phyloP scores from a whole-genome alignment of 2,329 filamentous ascomycete genomes.

The Beauveria pseudobassiana region DNA sequence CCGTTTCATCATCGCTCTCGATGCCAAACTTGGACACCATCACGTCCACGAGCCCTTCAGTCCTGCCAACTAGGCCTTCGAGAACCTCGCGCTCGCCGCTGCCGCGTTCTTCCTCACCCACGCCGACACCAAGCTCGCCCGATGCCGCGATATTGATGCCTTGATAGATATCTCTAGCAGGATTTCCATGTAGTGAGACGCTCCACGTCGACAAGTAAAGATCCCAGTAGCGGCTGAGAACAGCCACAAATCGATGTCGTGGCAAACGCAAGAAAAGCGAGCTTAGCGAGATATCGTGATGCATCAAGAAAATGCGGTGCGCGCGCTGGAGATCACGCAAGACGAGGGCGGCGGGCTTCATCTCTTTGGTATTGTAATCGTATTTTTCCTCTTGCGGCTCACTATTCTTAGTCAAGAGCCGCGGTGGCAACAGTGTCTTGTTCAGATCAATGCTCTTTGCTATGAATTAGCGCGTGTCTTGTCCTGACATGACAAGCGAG shows the following conservation, averaged over 20 bases:
- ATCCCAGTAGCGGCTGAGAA: slow-evolving; percentile 78
- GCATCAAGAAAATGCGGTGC: slow-evolving; percentile 76
- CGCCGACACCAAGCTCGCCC: slow-evolving; percentile 86
- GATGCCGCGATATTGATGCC: slow-evolving; percentile 84
- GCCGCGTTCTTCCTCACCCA: slow-evolving; percentile 90
- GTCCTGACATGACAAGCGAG: not conserved
- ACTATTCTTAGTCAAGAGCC: slow-evolving; percentile 34
- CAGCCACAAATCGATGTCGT: slow-evolving; percentile 61
- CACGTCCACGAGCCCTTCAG: slow-evolving; percentile 80
- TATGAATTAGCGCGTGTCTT: not conserved
- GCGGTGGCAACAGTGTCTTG: slow-evolving; percentile 55
- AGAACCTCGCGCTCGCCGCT: slow-evolving; percentile 90
- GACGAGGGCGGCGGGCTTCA: slow-evolving; percentile 73
- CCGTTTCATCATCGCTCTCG: slow-evolving; percentile 24
- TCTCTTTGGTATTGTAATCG: slow-evolving; percentile 85
- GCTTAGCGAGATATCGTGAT: slow-evolving; percentile 71
- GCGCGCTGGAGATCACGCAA: slow-evolving; percentile 76
- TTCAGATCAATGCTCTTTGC: slow-evolving; percentile 62
- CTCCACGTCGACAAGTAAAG: slow-evolving; percentile 68
- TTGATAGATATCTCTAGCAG: slow-evolving; percentile 68
- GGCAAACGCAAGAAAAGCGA: slow-evolving; percentile 58
- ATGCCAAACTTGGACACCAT: slow-evolving; percentile 81
- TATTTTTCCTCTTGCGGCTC: slow-evolving; percentile 37
- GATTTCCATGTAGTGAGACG: slow-evolving; percentile 84
- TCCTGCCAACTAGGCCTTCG: slow-evolving; percentile 73